Base-by-base conservation (phyloP, 345 rosid genomes). In the Melaleuca alternifolia region DNA sequence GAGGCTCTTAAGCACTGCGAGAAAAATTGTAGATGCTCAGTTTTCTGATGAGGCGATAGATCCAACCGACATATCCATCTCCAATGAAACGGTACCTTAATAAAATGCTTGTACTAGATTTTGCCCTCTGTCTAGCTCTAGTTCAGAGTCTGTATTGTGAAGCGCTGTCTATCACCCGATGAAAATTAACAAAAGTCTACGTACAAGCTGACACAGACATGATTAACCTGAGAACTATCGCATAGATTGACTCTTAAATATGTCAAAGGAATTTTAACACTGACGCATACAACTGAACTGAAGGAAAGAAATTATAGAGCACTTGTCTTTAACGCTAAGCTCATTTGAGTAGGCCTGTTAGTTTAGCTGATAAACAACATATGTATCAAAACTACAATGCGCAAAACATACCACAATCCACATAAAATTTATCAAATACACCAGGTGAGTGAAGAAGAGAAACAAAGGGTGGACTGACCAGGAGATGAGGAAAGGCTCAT, bases 401-500 rank as follows among this genome's bases (percentile, higher is more conserved):
- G 48, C 48, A 71, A 71, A 71, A 71, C 48, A 71, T 37, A 18
- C 48, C 26, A 37, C 18, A 71, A 71, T 71, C 81, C 82, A 44
- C n/a, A 71, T 21, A 10, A 86, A 77, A 75, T 62, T 54, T 50
- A 21, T 18, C 13, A 82, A 24, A 33, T 18, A 21, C 10, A 46
- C 21, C 54, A 75, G 76, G 13, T 44, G 46, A 20, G 33, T 6
- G 50, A 51, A 23, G 26, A 15, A 15, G 50, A 52, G 59, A 48
- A 83, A 52, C 56, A 16, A 41, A 61, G 76, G 44, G 7, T 16
- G 30, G 30, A 93, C 94, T 87, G 83, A 97, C 99, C 99, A 97
- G 85, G 98, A 96, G 87, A 97, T 51, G 85, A 97, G 94, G 90
- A 97, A 95, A 84, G 98, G 97, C 87, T 95, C 97, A 83, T 96